Base-by-base conservation (phyloP, 2,329 filamentous ascomycete species). In the Sclerotinia sclerotiorum region DNA sequence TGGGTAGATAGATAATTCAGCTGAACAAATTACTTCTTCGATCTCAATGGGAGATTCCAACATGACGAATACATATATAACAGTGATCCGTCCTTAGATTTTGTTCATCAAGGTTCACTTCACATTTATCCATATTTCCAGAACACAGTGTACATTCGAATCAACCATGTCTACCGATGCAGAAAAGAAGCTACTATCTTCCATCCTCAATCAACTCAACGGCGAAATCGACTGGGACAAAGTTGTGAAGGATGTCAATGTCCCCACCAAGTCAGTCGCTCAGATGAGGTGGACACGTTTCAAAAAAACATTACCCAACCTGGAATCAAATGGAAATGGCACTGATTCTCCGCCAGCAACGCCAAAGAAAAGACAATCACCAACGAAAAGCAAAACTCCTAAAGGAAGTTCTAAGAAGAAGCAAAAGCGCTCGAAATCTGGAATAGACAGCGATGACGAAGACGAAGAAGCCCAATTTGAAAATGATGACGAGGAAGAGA, bases 281-380 rank as follows among this genome's bases (percentile, higher is more conserved):
- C 42, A 35, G 19, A 48, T 60, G 21, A 21, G 54, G 49, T 66
- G 54, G 64, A 10, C n/a, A 4, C 27, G 64, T 60, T 57, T 57
- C 29, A 66, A 49, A 42, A 58, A 66, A 10, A 48, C 42, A 24
- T 44, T 66, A 10, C 42, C 52, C 17, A 27, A 13, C 24, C 49
- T 58, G 5, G 39, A 32, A 48, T 3, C 21, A 32, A 65, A 65
- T n/a, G 52, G 19, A 3, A 56, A 49, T 3, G 42, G 2, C 1
- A 44, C 21, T 15, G 1, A 24, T 2, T 35, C 63, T 8, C 63
- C 39, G 7, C 24, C 42, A 55, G 19, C 21, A n/a, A 57, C 63
- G 7, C 63, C 63, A 17, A 60, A 57, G 44, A 66, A 66, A 48
- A 57, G 54, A 49, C 52, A 46, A 19, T 60, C 64, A 15, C 64